Evolutionary conservation across 139 green algal species (phyloP).

Genomic region (Prasinococcaceae sp.): DNA sequence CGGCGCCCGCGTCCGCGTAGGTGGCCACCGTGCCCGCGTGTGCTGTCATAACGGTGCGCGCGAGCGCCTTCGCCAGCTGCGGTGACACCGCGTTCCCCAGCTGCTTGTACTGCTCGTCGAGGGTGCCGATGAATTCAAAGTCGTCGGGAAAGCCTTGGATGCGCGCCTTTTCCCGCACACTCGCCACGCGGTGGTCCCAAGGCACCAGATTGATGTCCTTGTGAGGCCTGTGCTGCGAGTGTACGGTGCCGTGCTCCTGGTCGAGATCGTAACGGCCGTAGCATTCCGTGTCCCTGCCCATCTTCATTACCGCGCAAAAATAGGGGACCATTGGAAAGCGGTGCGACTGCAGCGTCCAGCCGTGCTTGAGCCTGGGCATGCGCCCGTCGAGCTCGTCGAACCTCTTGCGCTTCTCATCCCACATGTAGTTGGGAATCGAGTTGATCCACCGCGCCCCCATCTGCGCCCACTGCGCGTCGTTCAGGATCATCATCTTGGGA

Average conservation of each 20-base stretch:
- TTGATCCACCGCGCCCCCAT: not conserved
- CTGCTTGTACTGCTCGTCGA: conserved; percentile 16
- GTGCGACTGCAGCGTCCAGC: not conserved
- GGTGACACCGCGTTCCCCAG: conserved; percentile 14
- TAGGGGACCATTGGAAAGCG: conserved; percentile 3
- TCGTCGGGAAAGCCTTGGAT: conserved; percentile 17
- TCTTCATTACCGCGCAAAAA: conserved; percentile 5
- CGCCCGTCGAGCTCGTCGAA: not conserved
- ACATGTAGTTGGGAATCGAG: conserved; percentile 6
- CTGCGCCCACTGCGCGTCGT: not conserved
- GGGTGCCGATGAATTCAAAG: conserved; percentile 2
- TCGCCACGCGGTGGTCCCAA: conserved; percentile 10
- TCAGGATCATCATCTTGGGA: conserved; percentile 1
- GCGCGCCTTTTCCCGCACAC: conserved; percentile 11
- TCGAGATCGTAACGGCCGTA: not conserved
- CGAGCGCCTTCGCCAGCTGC: conserved; percentile 7
- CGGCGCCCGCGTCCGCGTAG: too few species aligned
- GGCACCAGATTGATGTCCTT: conserved; percentile 9
- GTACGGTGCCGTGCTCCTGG: conserved; percentile 2
- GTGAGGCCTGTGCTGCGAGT: conserved; percentile 14
- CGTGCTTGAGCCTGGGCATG: not conserved
- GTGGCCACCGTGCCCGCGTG: too few species aligned
- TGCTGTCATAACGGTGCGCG: too few species aligned
- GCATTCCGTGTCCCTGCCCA: not conserved
- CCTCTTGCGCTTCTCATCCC: not conserved